Evolutionary conservation across 1,139 yeast species (phyloP), one percentile per base, ranked within the genome.

Genomic region (Yamadazyma spencermartinsiae): DNA sequence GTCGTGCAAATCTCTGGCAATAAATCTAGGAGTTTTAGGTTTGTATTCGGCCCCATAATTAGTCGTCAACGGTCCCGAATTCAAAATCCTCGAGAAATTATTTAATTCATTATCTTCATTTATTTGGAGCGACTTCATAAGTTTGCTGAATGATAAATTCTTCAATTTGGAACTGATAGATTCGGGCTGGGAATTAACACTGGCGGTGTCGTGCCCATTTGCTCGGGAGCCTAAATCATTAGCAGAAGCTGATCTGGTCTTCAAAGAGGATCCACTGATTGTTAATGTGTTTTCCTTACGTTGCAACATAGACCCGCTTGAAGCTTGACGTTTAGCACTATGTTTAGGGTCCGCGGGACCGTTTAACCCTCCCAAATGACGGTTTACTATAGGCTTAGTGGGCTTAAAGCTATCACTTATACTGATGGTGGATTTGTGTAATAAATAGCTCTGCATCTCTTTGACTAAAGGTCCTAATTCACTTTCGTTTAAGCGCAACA

Each of bases 371-470:
- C 50, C 55, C 31, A 65, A 45, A 37, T 54, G 62, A 13, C 61
- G 55, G 38, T 56, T 66, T 44, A 58, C 61, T 27, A 63, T 60
- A 19, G 68, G 74, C 30, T 51, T 56, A 19, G 50, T 54, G 9
- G 67, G 68, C 46, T 63, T 63, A 52, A 72, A 68, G 37, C 61
- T 65, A 31, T 69, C 74, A 40, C 64, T 60, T 32, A 72, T 69
- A 43, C 63, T 69, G 33, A 68, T 61, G 6, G 72, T 58, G 2
- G 73, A 66, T 42, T 79, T 81, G 46, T 80, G 79, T 37, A 80
- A 55, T 38, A 82, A 61, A 45, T 80, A 78, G 33, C 70, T 78
- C 58, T 82, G 86, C 80, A 86, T 79, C 44, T 80, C 85, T 32
- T 60, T 61, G 11, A 82, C 87, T 17, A 80, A 63, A 4, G 74